Evolutionary conservation across 148 eudicot genomes (phyloP).

Genomic region (Fagopyrum tataricum): DNA sequence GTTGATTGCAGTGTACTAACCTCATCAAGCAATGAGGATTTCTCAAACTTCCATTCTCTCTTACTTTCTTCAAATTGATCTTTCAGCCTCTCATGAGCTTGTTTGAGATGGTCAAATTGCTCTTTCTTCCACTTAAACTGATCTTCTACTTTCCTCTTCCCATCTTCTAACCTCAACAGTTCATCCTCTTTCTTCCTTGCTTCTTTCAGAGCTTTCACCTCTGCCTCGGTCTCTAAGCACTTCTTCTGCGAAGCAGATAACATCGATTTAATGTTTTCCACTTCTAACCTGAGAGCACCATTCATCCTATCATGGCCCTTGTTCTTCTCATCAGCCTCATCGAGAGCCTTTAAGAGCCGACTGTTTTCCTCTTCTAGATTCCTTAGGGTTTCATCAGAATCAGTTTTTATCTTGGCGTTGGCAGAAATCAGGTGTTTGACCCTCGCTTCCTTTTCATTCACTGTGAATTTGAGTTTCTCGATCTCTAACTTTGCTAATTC

Average conservation of each 20-base stretch:
- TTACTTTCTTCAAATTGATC: conserved; percentile 27
- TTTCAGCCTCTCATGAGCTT: conserved; percentile 68
- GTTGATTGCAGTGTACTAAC: conserved; percentile 40
- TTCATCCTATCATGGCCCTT: conserved; percentile 28
- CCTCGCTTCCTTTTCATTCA: conserved; percentile 3
- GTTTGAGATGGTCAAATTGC: conserved; percentile 64
- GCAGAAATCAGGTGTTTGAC: not conserved
- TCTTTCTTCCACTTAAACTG: conserved; percentile 85
- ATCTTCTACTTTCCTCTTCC: conserved; percentile 45
- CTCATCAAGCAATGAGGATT: conserved; percentile 45
- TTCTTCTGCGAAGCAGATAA: conserved; percentile 41
- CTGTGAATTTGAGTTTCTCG: conserved; percentile 1
- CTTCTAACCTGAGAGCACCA: conserved; percentile 27
- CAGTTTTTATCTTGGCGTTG: not conserved
- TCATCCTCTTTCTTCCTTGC: conserved; percentile 32
- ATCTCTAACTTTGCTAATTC: conserved; percentile 2
- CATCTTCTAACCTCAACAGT: conserved; percentile 45
- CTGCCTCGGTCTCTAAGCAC: conserved; percentile 32
- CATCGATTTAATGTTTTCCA: conserved; percentile 35
- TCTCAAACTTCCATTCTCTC: conserved; percentile 74
- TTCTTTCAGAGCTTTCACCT: conserved; percentile 25
- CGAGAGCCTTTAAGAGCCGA: conserved; percentile 31
- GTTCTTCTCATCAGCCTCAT: conserved; percentile 41
- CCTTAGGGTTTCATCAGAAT: not conserved
- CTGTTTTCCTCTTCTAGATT: conserved; percentile 50